Base-by-base conservation (phyloP, 2,329 filamentous ascomycete genomes). In the Stagonosporopsis vannaccii region DNA sequence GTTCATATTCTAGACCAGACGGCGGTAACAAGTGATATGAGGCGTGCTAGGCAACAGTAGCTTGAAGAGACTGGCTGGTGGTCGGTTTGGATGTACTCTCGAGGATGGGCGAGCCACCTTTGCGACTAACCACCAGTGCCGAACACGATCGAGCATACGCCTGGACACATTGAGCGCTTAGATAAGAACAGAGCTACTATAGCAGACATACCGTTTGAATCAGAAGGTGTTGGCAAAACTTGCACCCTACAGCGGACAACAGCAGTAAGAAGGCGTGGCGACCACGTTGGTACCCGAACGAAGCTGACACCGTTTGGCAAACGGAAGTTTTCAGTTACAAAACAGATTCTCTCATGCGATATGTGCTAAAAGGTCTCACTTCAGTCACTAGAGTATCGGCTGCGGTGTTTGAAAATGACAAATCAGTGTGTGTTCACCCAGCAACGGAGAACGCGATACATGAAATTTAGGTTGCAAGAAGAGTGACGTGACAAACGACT, bases 1-100 rank as follows among this genome's bases (percentile, higher is more conserved):
- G 57, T 75, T 76, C 71, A 80, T 77, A 19, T 15, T 23, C 45
- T 40, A 28, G 33, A 22, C 12, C 11, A 37, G 19, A 23, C 17
- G 20, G 17, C 8, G 23, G 19, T 44, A 51, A 19, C 51, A 52
- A 40, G 22, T 35, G 17, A 17, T 36, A 65, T 62, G 58, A 62
- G 33, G 9, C 2, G 33, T 9, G n/a, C 6, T 20, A 39, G 19
- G 37, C 30, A 36, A 13, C 20, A 25, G 42, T 30, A 45, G 44
- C 61, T 53, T 60, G 55, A 67, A 62, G 60, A 66, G 56, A 45
- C 54, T 57, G 58, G 61, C 40, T 39, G 48, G 11, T 26, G 36
- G 39, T 28, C 51, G 63, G 72, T 76, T 76, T 74, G 72, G 61
- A 57, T 36, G 41, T 63, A 54, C 32, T 9, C 28, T 39, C 28